Evolutionary conservation across 106 monocot genomes (phyloP), one percentile per base, ranked within the genome.

Genomic region (Gastrodia elata): DNA sequence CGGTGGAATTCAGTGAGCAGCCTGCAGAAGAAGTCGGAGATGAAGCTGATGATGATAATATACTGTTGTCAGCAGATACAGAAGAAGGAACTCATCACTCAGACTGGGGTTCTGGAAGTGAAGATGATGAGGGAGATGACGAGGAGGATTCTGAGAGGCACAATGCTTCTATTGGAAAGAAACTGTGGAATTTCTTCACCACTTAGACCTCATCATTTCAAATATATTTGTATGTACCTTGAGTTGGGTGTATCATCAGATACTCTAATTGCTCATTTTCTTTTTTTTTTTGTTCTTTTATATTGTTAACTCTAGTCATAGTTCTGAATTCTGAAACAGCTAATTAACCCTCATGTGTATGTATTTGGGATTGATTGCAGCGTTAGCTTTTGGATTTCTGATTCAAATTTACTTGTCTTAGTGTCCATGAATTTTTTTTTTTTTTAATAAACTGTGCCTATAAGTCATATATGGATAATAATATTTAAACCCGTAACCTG

Each of bases 101-200:
- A 10, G 69, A 76, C 6, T 46, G 64, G 38, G 74, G 43, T 6
- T 41, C 56, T 28, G 70, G 70, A 20, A 37, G 44, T 5, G 56
- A 56, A 16, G 38, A 49, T 10, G 32, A 73, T 5, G 56, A 56
- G 25, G 38, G 39, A 6, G 32, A 73, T 5, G 73, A 70, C 11
- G 74, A 75, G 11, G 86, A 83, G 0, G 77, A 79, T 2, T 59
- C 48, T 4, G 85, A 77, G 37, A 75, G 69, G 33, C 83, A 72
- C 44, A 83, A 79, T 57, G 77, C 71, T 16, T 89, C 89, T 0
- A 77, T 89, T 18, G 77, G 89, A 37, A 89, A 86, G 74, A 89
- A 86, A 79, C 56, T 89, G 9, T 89, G 86, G 86, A 77, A 73
- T 27, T 89, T 89, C 81, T 84, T 89, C 41, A 89, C 89, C 28